Evolutionary conservation across 164 flowering plant species (phyloP).

Genomic region (Stephania japonica): DNA sequence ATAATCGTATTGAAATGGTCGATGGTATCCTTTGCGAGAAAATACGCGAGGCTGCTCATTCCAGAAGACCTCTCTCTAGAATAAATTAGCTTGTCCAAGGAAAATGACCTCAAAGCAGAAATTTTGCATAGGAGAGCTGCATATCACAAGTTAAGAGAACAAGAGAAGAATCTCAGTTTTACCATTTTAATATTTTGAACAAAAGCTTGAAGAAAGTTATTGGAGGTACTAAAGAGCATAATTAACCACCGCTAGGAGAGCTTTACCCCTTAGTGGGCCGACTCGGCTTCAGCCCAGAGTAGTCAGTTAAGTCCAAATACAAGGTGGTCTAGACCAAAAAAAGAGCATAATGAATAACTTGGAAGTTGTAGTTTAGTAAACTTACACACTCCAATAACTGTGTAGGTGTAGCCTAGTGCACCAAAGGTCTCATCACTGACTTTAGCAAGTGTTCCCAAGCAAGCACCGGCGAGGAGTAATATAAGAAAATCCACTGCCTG

Average conservation of each 20-base stretch:
- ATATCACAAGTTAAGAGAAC: constrained; percentile 10
- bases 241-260: background rate
- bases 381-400: constrained; percentile 97
- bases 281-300: too few species aligned
- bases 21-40: constrained; percentile 77
- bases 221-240: background rate
- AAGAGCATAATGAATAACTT: background rate
- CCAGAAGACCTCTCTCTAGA: constrained; percentile 91
- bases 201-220: background rate
- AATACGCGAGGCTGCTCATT: constrained; percentile 85
- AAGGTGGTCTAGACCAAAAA: too few species aligned
- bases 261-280: too few species aligned
- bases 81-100: constrained; percentile 78
- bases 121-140: constrained; percentile 86
- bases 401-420: constrained; percentile 76
- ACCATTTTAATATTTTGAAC: background rate
- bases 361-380: constrained; percentile 9
- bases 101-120: constrained; percentile 83
- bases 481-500: constrained; percentile 83
- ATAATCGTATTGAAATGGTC: constrained; percentile 80
- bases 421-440: constrained; percentile 95
- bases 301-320: too few species aligned
- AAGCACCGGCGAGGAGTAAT: constrained; percentile 83
- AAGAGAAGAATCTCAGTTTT: background rate
- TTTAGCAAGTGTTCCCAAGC: constrained; percentile 95